phyloP scores from a whole-genome alignment of 441 rosid genomes.

The Flueggea neowawraea region DNA sequence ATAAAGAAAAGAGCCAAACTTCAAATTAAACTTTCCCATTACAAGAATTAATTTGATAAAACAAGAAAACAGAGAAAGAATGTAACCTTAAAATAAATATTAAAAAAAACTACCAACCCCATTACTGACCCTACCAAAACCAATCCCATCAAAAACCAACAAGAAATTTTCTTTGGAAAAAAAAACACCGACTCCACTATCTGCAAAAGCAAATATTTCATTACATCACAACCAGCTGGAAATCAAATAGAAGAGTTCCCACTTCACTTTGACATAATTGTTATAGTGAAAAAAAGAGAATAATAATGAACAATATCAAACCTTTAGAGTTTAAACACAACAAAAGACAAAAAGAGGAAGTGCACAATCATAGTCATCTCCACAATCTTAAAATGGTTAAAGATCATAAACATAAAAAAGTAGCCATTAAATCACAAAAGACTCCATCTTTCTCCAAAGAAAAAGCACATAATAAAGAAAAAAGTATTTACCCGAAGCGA shows the following conservation, averaged over 20 bases:
- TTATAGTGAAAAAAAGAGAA: neutral
- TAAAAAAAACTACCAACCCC: constrained; percentile 28
- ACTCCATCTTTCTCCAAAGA: neutral
- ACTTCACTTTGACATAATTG: no score
- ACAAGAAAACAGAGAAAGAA: constrained; percentile 4
- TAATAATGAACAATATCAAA: neutral
- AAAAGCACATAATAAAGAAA: neutral
- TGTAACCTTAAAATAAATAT: neutral
- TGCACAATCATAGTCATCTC: neutral
- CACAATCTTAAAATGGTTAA: neutral
- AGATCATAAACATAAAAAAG: neutral
- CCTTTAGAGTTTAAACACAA: neutral
- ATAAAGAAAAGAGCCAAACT: constrained; percentile 4
- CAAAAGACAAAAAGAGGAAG: neutral
- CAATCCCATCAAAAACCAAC: no score
- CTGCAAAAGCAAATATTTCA: no score
- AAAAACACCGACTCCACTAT: constrained; percentile 26
- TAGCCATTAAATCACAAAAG: neutral
- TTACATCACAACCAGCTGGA: no score
- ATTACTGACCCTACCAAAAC: constrained; percentile 20
- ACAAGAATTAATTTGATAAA: neutral
- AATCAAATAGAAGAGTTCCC: no score
- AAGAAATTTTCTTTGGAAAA: constrained; percentile 1
- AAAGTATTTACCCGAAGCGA: constrained; percentile 49
- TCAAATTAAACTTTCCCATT: constrained; percentile 5